These are phyloP conservation scores for Magnolia kwangsiensis DNA, from an alignment of 164 flowering plant genomes.

Conservation along the genomic window DNA sequence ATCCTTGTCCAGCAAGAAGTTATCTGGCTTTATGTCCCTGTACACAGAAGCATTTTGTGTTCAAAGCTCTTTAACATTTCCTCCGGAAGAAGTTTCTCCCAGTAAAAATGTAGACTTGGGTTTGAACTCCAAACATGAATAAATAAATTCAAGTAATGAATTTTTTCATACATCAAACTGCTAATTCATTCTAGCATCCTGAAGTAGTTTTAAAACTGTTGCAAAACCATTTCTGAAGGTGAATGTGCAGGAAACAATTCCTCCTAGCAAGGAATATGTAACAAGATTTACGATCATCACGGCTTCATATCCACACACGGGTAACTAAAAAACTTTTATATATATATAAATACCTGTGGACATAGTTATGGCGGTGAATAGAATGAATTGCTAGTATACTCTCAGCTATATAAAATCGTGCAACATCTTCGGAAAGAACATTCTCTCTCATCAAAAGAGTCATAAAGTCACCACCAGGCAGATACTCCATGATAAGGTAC, in stretches of 20 bases:
- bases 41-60: slow-evolving; percentile 15
- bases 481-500: slow-evolving; percentile 94
- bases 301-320: not conserved
- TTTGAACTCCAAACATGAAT: not conserved
- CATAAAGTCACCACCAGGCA: slow-evolving; percentile 97
- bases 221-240: not conserved
- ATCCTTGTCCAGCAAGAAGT: slow-evolving; percentile 78
- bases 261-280: not conserved
- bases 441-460: slow-evolving; percentile 84
- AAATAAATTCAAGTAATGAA: not conserved
- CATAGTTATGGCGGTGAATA: slow-evolving; percentile 78
- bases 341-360: slow-evolving; percentile 58
- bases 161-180: not conserved
- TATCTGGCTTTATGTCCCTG: slow-evolving; percentile 97
- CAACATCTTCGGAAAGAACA: slow-evolving; percentile 76
- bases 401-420: slow-evolving; percentile 87
- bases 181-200: not conserved
- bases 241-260: not conserved
- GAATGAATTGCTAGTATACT: slow-evolving; percentile 83
- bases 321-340: not conserved
- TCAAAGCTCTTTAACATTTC: slow-evolving; percentile 8
- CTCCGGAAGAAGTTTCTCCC: not conserved
- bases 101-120: not conserved
- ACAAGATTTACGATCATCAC: not conserved
- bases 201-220: not conserved